Evolutionary conservation across 306 rosid species (phyloP).

Genomic region (Prunus mira): DNA sequence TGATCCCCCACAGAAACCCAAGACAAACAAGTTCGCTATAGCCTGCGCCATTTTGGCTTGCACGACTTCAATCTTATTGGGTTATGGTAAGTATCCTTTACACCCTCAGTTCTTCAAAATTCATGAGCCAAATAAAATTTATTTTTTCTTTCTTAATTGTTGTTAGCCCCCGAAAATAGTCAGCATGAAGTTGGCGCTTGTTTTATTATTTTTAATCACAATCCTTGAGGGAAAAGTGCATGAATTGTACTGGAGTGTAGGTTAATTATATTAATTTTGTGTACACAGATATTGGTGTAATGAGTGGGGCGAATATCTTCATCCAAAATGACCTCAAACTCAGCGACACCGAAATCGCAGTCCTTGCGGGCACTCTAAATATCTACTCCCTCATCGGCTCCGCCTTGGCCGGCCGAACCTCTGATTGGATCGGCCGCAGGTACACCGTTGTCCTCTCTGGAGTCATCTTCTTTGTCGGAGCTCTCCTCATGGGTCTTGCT

Average conservation of each 20-base stretch:
- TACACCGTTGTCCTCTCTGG: slow-evolving; percentile 52
- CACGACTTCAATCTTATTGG: slow-evolving; percentile 56
- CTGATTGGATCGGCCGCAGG: slow-evolving; percentile 69
- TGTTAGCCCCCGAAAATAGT: too few species aligned
- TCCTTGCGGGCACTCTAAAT: slow-evolving; percentile 48
- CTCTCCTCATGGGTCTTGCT: slow-evolving; percentile 57
- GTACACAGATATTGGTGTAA: slow-evolving; percentile 57
- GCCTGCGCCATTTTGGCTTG: slow-evolving; percentile 55
- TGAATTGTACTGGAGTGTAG: too few species aligned
- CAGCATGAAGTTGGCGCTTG: too few species aligned
- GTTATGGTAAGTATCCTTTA: slow-evolving; percentile 41
- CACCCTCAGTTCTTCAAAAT: too few species aligned
- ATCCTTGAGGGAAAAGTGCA: too few species aligned
- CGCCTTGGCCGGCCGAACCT: slow-evolving; percentile 49
- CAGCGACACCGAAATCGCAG: slow-evolving; percentile 37
- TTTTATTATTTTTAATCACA: too few species aligned
- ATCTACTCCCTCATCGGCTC: slow-evolving; percentile 55
- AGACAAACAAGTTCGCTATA: slow-evolving; percentile 41
- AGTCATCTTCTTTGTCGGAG: slow-evolving; percentile 46
- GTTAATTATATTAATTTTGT: too few species aligned
- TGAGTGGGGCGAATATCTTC: slow-evolving; percentile 60
- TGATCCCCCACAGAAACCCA: slow-evolving; percentile 41
- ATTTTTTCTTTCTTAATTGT: too few species aligned
- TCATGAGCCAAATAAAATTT: too few species aligned
- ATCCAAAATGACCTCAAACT: slow-evolving; percentile 43